phyloP scores from a whole-genome alignment of 1,139 yeast species.

The Suhomyces anneliseae region DNA sequence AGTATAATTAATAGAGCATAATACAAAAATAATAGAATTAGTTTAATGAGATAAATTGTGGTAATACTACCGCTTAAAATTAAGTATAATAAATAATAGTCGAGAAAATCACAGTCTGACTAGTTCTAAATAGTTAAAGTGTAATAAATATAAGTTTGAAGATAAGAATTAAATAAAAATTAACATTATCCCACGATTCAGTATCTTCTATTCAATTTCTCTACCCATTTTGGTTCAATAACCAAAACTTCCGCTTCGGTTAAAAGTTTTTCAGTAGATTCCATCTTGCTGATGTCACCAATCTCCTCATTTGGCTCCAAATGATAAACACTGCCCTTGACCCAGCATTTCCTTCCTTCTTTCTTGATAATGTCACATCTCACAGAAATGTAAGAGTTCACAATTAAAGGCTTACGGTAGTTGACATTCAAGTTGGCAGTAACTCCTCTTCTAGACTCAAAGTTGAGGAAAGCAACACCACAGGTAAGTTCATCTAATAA shows the following conservation, averaged over 20 bases:
- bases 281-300: conserved; percentile 17
- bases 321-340: conserved; percentile 38
- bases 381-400: conserved; percentile 34
- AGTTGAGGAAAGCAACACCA: conserved; percentile 50
- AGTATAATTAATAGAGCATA: background rate
- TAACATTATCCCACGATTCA: background rate
- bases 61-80: background rate
- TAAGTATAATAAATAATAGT: no score
- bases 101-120: no score
- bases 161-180: background rate
- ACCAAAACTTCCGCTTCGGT: conserved; percentile 45
- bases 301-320: conserved; percentile 17
- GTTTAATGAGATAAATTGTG: background rate
- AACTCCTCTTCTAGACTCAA: conserved; percentile 42
- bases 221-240: conserved; percentile 50
- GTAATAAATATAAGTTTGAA: background rate
- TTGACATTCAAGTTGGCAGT: conserved; percentile 48
- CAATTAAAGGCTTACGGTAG: conserved; percentile 40
- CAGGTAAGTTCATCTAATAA: conserved; percentile 55
- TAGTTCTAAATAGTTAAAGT: background rate
- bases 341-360: conserved; percentile 45
- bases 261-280: conserved; percentile 27
- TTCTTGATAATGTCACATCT: conserved; percentile 36
- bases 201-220: conserved; percentile 25
- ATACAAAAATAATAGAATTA: background rate